phyloP scores from a whole-genome alignment of 352 stramenopile genomes.

The Phytophthora colocasiae region DNA sequence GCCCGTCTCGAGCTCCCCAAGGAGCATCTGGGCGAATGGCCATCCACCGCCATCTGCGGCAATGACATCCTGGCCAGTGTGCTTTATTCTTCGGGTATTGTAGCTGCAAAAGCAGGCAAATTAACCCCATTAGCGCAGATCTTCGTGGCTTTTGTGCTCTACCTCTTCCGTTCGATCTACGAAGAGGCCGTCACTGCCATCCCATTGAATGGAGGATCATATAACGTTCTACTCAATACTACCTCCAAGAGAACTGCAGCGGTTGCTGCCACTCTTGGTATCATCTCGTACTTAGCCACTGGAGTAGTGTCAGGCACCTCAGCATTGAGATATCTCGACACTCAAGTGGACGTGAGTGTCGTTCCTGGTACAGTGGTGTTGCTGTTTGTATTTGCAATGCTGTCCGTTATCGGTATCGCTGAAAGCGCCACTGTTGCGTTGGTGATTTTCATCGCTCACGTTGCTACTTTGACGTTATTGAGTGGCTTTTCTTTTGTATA shows the following conservation, averaged over 20 bases:
- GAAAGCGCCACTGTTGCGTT: constrained; percentile 88
- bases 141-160: constrained; percentile 78
- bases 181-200: constrained; percentile 91
- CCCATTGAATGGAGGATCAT: constrained; percentile 91
- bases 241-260: constrained; percentile 91
- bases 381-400: constrained; percentile 83
- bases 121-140: constrained; percentile 86
- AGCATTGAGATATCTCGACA: constrained; percentile 69
- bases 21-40: constrained; percentile 74
- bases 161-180: constrained; percentile 89
- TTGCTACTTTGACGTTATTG: constrained; percentile 82
- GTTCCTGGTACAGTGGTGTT: constrained; percentile 57
- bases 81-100: constrained; percentile 82
- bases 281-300: constrained; percentile 93
- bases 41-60: constrained; percentile 91
- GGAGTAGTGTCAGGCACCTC: constrained; percentile 76
- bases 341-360: constrained; percentile 51
- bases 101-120: constrained; percentile 79
- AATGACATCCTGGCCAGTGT: constrained; percentile 94
- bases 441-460: constrained; percentile 86
- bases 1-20: constrained; percentile 31
- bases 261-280: constrained; percentile 86
- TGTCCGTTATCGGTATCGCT: constrained; percentile 87
- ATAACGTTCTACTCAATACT: constrained; percentile 93
- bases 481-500: constrained; percentile 68